These are phyloP conservation scores for Termitomyces sp. DNA, from an alignment of 768 basidiomycete species.

Conservation along the genomic window DNA sequence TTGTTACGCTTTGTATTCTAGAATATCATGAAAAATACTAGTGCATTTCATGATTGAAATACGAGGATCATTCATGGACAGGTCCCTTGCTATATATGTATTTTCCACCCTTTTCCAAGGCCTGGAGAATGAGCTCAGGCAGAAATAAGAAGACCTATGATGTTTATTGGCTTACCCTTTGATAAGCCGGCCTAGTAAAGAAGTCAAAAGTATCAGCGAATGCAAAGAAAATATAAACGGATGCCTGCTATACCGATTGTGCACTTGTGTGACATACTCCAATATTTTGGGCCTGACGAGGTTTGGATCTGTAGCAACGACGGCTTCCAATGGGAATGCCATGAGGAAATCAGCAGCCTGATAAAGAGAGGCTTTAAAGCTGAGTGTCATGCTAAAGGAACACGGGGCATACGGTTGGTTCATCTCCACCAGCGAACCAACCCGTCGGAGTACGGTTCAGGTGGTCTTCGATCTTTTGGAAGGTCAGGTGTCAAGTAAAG, in stretches of 20 bases:
- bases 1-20: not conserved
- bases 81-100: conserved; percentile 13
- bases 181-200: conserved; percentile 12
- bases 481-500: not conserved
- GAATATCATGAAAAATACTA: not conserved
- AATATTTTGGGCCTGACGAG: conserved; percentile 15
- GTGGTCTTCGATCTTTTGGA: conserved; percentile 12
- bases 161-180: conserved; percentile 4
- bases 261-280: conserved; percentile 19
- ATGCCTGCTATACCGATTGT: conserved; percentile 14
- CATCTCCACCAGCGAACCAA: conserved; percentile 18
- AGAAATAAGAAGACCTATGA: not conserved
- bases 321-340: conserved; percentile 20
- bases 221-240: not conserved
- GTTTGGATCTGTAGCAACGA: conserved; percentile 12
- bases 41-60: not conserved
- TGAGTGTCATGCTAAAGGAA: not conserved
- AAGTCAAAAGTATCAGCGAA: not conserved
- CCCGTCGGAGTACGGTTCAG: conserved; percentile 8
- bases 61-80: not conserved
- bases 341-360: conserved; percentile 25
- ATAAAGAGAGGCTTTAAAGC: not conserved
- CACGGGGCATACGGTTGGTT: conserved; percentile 13
- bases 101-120: conserved; percentile 25
- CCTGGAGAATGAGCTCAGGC: conserved; percentile 13